Base-by-base conservation (phyloP, 495 filamentous ascomycete genomes). In the Aspergillus ostianus region DNA sequence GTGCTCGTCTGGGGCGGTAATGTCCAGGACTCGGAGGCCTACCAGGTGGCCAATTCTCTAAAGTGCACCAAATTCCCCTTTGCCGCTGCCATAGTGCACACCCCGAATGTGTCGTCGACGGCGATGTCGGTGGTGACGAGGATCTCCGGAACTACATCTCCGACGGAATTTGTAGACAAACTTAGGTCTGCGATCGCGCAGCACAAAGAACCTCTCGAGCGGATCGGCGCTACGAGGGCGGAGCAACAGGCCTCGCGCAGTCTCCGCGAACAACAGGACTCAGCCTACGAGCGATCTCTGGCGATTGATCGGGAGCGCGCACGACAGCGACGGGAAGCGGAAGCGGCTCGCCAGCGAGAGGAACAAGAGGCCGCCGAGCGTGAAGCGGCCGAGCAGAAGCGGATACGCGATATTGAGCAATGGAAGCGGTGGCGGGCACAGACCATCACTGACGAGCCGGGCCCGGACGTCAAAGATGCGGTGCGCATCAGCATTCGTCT, bases 1-100 rank as follows among this genome's bases (percentile, higher is more conserved):
- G 82, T 97, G 46, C 77, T 97, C 3, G 69, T 98, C 4, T 98
- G 94, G 94, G 91, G 85, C 19, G 94, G 95, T 19, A 95, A 88
- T 59, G 88, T 98, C 1, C 85, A 89, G 61, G 94, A 98, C 67
- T 86, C 91, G 5, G 94, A 98, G 72, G 89, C 92, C 6, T 97
- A 96, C 69, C 92, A 97, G 70, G 91, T 97, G 23, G 83, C 92
- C 32, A 84, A 82, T 32, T 88, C 90, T 29, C 84, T 98, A 56
- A 85, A 85, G 64, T 91, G 88, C 70, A 93, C 88, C 64, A 94
- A 94, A 66, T 97, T 92, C 67, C 94, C 94, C 5, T 97, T 93
- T 69, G 87, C 89, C 0, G 91, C 87, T 30, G 76, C 97, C 0
- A 85, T 96, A 26, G 89, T 87, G 27, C 89, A 96, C 57, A 96